Percentiles rank a stretch among this genome's conserved stretches.
These are phyloP conservation scores for Mucor lusitanicus DNA, from an alignment of 371 early-diverging fungal species.

Conservation along the genomic window DNA sequence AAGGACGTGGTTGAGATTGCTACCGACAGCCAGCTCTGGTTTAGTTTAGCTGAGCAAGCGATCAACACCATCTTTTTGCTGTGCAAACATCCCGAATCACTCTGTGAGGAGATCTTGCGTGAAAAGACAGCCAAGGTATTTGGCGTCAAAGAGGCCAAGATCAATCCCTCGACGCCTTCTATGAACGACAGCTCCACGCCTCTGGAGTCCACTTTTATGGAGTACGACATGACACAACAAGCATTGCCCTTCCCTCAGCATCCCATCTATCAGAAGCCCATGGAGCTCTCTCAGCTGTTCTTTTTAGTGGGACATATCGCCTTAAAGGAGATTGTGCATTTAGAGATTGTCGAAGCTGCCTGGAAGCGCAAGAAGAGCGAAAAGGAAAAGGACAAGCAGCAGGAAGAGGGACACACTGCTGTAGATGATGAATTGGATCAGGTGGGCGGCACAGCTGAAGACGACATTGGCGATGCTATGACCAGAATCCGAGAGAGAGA, in stretches of 20 bases:
- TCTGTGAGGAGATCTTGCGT: slow-evolving; percentile 77
- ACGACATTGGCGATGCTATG: slow-evolving; percentile 91
- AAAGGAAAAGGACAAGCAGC: slow-evolving; percentile 25
- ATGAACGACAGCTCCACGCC: not conserved
- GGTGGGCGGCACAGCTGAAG: slow-evolving; percentile 91
- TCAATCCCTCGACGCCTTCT: slow-evolving; percentile 9
- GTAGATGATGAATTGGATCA: slow-evolving; percentile 82
- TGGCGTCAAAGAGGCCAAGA: slow-evolving; percentile 14
- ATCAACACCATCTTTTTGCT: slow-evolving; percentile 88
- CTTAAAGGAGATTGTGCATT: slow-evolving; percentile 91
- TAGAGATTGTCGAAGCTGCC: slow-evolving; percentile 69
- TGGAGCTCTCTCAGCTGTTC: slow-evolving; percentile 80
- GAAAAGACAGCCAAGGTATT: slow-evolving; percentile 61
- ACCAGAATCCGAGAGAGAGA: slow-evolving; percentile 87
- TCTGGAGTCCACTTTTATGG: slow-evolving; percentile 27
- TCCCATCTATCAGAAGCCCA: slow-evolving; percentile 54
- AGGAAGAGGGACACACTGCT: slow-evolving; percentile 22
- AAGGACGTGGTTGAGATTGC: slow-evolving; percentile 65
- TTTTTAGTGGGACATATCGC: slow-evolving; percentile 95
- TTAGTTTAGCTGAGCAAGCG: slow-evolving; percentile 89
- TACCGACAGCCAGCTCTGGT: slow-evolving; percentile 72
- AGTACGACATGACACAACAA: slow-evolving; percentile 37
- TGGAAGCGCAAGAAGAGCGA: slow-evolving; percentile 28
- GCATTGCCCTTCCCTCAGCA: slow-evolving; percentile 28
- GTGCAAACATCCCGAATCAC: slow-evolving; percentile 84